Percentiles rank a stretch among this genome's conserved stretches.
These are phyloP conservation scores for Colletotrichum trifolii DNA, from an alignment of 2,329 filamentous ascomycete genomes.

Conservation along the genomic window DNA sequence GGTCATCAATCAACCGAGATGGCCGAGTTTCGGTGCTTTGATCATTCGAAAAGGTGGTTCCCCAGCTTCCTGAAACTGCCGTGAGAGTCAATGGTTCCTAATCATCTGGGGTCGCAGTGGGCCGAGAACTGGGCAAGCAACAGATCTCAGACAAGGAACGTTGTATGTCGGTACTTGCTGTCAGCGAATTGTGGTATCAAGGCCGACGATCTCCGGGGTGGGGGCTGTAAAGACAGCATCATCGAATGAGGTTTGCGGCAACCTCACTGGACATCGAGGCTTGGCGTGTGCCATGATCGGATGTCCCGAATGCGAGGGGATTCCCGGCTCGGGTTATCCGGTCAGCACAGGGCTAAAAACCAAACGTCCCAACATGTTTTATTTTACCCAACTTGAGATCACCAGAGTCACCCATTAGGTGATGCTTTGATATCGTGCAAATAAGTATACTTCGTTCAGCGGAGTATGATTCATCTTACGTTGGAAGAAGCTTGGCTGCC, in stretches of 20 bases:
- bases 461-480: too few relatives aligned
- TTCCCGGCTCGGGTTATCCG: slow-evolving; percentile 8
- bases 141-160: too few relatives aligned
- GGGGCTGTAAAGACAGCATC: neutral
- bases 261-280: neutral
- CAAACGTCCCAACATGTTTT: neutral
- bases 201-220: too few relatives aligned
- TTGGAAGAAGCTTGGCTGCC: too few relatives aligned
- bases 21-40: slow-evolving; percentile 24
- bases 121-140: slow-evolving; percentile 5
- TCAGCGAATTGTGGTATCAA: too few relatives aligned
- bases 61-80: neutral
- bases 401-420: too few relatives aligned
- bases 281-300: neutral
- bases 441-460: too few relatives aligned
- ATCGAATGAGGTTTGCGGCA: neutral
- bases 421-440: too few relatives aligned
- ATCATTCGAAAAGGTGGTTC: slow-evolving; percentile 16
- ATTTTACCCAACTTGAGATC: neutral
- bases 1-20: slow-evolving; percentile 20
- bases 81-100: neutral
- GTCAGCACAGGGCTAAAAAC: neutral
- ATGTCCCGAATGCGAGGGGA: neutral
- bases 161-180: too few relatives aligned
- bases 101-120: neutral